phyloP scores from a whole-genome alignment of 2,329 filamentous ascomycete genomes.

The Pseudogymnoascus sp. region DNA sequence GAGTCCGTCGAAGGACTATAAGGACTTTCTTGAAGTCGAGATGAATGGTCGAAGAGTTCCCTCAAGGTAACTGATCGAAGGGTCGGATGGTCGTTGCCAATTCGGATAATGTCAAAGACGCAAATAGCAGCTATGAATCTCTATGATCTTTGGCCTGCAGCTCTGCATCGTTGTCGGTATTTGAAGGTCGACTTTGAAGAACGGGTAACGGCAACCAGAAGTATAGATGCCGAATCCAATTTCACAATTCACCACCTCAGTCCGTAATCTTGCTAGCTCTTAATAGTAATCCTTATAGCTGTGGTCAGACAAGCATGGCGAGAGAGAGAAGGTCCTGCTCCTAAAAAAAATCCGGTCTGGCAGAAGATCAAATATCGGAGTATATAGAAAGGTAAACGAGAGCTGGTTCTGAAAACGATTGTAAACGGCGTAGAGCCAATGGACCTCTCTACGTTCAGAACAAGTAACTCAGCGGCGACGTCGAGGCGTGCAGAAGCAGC shows the following conservation, averaged over 20 bases:
- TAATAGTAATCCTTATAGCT: slow-evolving; percentile 5
- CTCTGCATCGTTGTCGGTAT: neutral
- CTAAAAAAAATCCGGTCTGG: neutral
- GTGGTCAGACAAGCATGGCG: neutral
- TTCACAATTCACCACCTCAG: neutral
- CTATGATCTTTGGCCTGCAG: neutral
- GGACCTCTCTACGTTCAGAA: neutral
- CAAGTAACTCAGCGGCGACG: slow-evolving; percentile 1
- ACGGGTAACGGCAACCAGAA: neutral
- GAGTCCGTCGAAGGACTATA: neutral
- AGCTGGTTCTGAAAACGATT: neutral
- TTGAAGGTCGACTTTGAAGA: neutral
- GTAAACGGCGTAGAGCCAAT: neutral
- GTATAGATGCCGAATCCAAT: neutral
- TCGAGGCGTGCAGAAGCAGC: neutral
- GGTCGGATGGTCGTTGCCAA: neutral
- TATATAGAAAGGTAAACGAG: neutral
- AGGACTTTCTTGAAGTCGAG: neutral
- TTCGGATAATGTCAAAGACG: neutral
- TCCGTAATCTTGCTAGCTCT: neutral
- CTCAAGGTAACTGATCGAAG: neutral
- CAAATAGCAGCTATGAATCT: neutral
- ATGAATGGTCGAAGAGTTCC: neutral
- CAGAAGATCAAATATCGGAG: neutral
- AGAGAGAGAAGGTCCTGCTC: slow-evolving; percentile 1